Base-by-base conservation (phyloP, 495 filamentous ascomycete genomes). In the Penicillium ucsense region DNA sequence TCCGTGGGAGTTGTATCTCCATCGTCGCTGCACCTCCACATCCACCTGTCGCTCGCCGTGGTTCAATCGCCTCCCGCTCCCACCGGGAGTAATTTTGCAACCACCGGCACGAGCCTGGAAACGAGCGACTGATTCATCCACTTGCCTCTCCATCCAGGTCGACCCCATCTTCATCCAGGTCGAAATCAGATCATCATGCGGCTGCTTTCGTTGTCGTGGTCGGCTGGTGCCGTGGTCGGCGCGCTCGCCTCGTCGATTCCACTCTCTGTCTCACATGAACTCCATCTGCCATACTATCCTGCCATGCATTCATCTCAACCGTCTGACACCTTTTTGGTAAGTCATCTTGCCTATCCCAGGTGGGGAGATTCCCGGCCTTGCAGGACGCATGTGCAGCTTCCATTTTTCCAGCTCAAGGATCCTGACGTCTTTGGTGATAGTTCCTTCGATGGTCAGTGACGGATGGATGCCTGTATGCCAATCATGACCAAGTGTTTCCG, bases 401-500 rank as follows among this genome's bases (percentile, higher is more conserved):
- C 20, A 1, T 20, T 20, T 20, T 20, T 20, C 20, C 20, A 20
- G 20, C 20, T 20, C 20, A 20, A 20, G 2, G 1, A 20, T 20
- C 2, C 20, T 20, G 20, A 20, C 20, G 2, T 20, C 20, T 20
- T 20, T 20, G 20, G 20, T 20, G 20, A 20, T 39, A 70, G 68
- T 57, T 69, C 9, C 44, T 76, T 6, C 64, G 62, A 34, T 66
- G 74, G 56, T 53, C 64, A 41, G 62, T 66, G 5, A 41, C 66
- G 20, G 57, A 71, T 51, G 66, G 65, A 45, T 54, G 46, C 10
- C 62, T 78, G 6, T 63, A 54, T 28, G 64, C 74, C 48, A 78
- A 78, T 49, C 50, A 63, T 11, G 53, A 68, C 11, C 50, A 55
- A 12, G 58, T 78, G 51, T 76, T 74, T 53, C 74, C 73, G 0